These are phyloP conservation scores for Castanopsis chinensis DNA, from an alignment of 306 rosid genomes.

Conservation along the genomic window DNA sequence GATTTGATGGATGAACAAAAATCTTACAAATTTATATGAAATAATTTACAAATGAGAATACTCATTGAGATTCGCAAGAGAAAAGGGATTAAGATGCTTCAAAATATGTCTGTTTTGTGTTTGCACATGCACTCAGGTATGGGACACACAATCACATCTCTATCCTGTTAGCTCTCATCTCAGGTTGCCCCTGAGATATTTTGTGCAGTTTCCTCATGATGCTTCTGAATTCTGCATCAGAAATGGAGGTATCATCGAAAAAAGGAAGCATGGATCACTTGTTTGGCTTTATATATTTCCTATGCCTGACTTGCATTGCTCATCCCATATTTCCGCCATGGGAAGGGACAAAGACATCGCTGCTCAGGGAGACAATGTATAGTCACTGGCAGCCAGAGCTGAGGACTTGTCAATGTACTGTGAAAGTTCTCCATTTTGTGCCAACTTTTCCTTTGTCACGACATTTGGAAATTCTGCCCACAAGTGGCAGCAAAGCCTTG, in stretches of 20 bases:
- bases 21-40: not conserved
- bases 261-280: conserved; percentile 44
- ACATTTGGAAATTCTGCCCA: too few relatives aligned
- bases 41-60: not conserved
- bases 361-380: too few relatives aligned
- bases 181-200: conserved; percentile 42
- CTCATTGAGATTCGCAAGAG: too few relatives aligned
- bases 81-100: not conserved
- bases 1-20: not conserved
- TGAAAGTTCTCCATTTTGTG: too few relatives aligned
- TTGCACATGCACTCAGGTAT: conserved; percentile 55
- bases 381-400: too few relatives aligned
- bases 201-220: conserved; percentile 37
- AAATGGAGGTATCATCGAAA: conserved; percentile 31
- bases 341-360: too few relatives aligned
- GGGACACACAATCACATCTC: conserved; percentile 52
- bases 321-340: too few relatives aligned
- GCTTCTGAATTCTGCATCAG: conserved; percentile 34
- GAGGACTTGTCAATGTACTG: too few relatives aligned
- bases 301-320: conserved; percentile 7
- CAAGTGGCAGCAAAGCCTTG: too few relatives aligned
- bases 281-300: conserved; percentile 56
- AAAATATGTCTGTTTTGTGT: conserved; percentile 16
- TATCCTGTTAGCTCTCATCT: conserved; percentile 29
- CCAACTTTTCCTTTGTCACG: too few relatives aligned